Conservation (phyloP, 1,139 yeast genomes). For the Meyerozyma athensensis region DNA sequence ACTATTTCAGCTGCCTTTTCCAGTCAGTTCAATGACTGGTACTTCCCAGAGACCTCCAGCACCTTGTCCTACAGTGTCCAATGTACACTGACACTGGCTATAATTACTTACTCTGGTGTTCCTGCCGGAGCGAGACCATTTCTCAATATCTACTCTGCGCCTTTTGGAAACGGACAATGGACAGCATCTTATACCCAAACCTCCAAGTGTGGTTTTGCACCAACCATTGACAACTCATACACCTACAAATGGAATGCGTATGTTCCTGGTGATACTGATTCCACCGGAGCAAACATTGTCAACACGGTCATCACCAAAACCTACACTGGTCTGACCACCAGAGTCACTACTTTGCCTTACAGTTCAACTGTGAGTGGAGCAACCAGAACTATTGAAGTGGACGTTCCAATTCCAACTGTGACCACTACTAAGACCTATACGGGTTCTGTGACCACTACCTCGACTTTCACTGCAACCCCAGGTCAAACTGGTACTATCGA, state of each 20-base stretch:
- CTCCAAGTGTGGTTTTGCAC: neutral
- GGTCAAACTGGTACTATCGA: constrained; percentile 10
- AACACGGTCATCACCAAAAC: constrained; percentile 5
- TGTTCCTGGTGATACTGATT: constrained; percentile 5
- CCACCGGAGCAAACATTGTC: constrained; percentile 6
- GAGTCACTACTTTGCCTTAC: constrained; percentile 13
- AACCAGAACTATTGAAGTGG: neutral
- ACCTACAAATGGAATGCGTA: constrained; percentile 9
- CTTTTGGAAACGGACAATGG: neutral
- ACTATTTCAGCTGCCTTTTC: neutral
- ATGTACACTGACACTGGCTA: neutral
- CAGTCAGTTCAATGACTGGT: constrained; percentile 2
- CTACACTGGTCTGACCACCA: constrained; percentile 7
- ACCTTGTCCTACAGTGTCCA: neutral
- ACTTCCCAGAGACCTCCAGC: neutral
- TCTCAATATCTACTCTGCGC: neutral
- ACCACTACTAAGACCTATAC: constrained; percentile 11
- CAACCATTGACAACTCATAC: neutral
- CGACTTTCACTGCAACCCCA: constrained; percentile 6
- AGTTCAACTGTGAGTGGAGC: constrained; percentile 4
- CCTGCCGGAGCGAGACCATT: neutral
- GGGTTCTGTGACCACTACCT: constrained; percentile 9
- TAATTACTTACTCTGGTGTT: neutral
- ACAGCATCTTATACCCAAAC: neutral
- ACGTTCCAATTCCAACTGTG: constrained; percentile 10